Evolutionary conservation across 2,329 filamentous ascomycete genomes (phyloP), one percentile per base, ranked within the genome.

Genomic region (Penicillium fuscoglaucum): DNA sequence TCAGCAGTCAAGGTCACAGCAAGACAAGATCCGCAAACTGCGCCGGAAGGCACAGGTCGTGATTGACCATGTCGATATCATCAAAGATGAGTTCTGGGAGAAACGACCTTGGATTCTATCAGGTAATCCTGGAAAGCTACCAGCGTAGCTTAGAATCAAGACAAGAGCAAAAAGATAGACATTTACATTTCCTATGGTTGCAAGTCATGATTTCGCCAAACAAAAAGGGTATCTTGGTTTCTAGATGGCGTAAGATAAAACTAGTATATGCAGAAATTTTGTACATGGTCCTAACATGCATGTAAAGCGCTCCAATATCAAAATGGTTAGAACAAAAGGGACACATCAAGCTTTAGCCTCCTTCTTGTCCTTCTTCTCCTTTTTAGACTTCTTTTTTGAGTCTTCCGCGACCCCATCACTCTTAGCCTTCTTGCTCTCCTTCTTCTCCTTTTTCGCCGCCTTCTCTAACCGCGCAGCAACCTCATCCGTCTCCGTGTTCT

Each of bases 71-170:
- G 78, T 95, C 59, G 95, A 99, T 77, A 90, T 99, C 68, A 98
- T 99, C 76, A 92, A 90, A 68, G 91, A 98, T 74, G 90, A 91
- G 4, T 99, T 99, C 72, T 99, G 95, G 95, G 83, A 91, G 63
- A 83, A 83, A 68, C 83, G 93, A 70, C 92, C 93, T 1, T 98
- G 93, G 91, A 81, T 95, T 57, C 72, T 93, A 53, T 90, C 88
- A 1, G 88, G 89, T 63, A 89, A 86, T 73, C 88, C 88, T 6
- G 89, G 89, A 24, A 88, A 84, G 69, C 79, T 88, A 66, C 87
- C 87, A n/a, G 86, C 85, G 13, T 61, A 68, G 35, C 40, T 51
- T 52, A 47, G 17, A 35, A 58, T 26, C 64, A 51, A 39, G 41
- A 28, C 26, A 26, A 60, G 40, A 40, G 21, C 33, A 29, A 45